Evolutionary conservation across 2,329 filamentous ascomycete genomes (phyloP), one percentile per base, ranked within the genome.

Genomic region (Pseudopithomyces maydicus): DNA sequence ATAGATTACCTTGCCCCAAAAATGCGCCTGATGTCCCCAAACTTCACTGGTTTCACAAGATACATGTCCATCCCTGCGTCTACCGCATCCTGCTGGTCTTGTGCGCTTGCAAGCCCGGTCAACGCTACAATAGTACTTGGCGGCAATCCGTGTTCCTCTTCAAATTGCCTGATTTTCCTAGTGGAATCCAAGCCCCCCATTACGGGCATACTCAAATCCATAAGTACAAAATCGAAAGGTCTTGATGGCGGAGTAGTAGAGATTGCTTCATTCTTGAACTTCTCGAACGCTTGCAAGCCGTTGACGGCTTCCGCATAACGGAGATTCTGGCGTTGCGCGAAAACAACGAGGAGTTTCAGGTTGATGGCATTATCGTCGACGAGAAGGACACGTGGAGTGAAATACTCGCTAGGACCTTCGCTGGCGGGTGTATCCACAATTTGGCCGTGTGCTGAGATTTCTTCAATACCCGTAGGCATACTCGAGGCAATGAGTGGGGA

Each of bases 181-280:
- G 71, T 74, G 10, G 74, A 72, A n/a, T 76, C 69, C n/a, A 78
- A 58, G 0, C 78, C 78, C 46, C 72, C 70, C 72, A 75, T 74
- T 15, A 72, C 63, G 1, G 72, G 72, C 72, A 75, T 75, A 11
- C 55, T 64, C 10, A 75, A 54, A 33, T 75, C 72, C 72, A 75
- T 74, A n/a, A 75, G 56, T 3, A 74, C 55, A 17, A 71, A 68
- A 49, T 74, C 72, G 38, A 72, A 72, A 0, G 68, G 67, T 10
- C 63, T 55, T 8, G 58, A 52, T 5, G 64, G 63, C 8, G 67
- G 61, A 0, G 56, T 54, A 1, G 58, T 58, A 1, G 59, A 53
- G 5, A 49, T 33, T 1, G 68, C 65, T 53, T 67, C 60, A 1
- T 47, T 41, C 42, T 69, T 71, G 56, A 55, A 73, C 0, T 52